A percentile compares a stretch with the other conserved stretches of the same genome.
These are phyloP conservation scores for Penicillium italicum DNA, from an alignment of 2,329 filamentous ascomycete genomes.

Conservation along the genomic window DNA sequence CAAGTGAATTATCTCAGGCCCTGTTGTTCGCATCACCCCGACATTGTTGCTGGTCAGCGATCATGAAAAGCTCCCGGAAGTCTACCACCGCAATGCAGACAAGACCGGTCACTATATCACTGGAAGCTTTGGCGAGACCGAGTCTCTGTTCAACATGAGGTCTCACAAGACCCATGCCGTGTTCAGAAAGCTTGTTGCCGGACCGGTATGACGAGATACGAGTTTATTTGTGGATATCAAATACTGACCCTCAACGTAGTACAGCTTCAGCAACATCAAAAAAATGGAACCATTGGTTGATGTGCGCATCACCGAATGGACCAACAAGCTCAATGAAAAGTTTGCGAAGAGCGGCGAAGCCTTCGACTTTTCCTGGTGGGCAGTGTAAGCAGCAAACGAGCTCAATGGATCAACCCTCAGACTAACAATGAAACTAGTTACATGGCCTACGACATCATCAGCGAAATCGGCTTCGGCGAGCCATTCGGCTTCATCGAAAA, in stretches of 20 bases:
- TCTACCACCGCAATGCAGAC: constrained; percentile 55
- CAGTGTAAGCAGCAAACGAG: constrained; percentile 36
- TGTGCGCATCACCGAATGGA: constrained; percentile 50
- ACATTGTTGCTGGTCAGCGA: constrained; percentile 54
- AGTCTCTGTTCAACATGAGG: constrained; percentile 58
- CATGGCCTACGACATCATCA: constrained; percentile 58
- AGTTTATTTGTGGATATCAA: background rate
- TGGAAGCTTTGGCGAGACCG: constrained; percentile 54
- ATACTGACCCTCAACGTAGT: constrained; percentile 29
- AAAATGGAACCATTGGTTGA: constrained; percentile 59
- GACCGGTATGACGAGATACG: constrained; percentile 34
- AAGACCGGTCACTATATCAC: constrained; percentile 60
- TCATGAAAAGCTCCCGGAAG: constrained; percentile 52
- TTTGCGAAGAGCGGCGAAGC: constrained; percentile 46
- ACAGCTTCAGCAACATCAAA: constrained; percentile 56
- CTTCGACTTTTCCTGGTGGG: constrained; percentile 57
- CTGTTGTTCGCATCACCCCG: constrained; percentile 53
- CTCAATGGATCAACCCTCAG: background rate
- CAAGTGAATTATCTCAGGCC: constrained; percentile 36
- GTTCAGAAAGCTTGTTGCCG: constrained; percentile 54
- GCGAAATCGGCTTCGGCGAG: constrained; percentile 54
- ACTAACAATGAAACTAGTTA: constrained; percentile 30
- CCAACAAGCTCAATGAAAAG: constrained; percentile 43
- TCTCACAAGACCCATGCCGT: constrained; percentile 50
- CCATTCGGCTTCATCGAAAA: constrained; percentile 55